Conservation (phyloP, 345 rosid genomes). For the Toxicodendron radicans region DNA sequence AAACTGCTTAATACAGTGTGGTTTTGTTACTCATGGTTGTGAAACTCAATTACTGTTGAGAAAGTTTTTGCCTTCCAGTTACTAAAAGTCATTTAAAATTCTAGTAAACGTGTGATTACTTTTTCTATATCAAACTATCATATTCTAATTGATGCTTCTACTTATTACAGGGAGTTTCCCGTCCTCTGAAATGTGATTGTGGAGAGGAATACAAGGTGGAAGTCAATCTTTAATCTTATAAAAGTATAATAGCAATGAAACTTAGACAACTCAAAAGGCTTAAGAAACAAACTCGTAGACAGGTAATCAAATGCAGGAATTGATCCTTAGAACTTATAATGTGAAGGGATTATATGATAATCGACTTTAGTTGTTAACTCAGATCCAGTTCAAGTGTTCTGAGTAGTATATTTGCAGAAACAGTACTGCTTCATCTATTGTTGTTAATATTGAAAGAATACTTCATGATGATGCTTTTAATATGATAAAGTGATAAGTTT, state of each 20-base stretch:
- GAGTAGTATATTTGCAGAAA: neutral
- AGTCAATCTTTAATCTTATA: slow-evolving; percentile 19
- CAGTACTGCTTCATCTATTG: neutral
- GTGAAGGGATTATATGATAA: neutral
- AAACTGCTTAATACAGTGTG: neutral
- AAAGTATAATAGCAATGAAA: neutral
- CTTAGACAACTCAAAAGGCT: neutral
- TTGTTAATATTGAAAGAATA: neutral
- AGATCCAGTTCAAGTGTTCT: neutral
- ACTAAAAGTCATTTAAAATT: slow-evolving; percentile 2
- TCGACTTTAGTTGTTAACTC: neutral
- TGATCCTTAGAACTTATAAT: neutral
- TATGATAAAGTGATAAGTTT: neutral
- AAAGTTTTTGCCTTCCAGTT: neutral
- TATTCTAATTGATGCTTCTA: slow-evolving; percentile 13
- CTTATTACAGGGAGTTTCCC: slow-evolving; percentile 56
- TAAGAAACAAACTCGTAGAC: neutral
- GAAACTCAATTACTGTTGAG: neutral
- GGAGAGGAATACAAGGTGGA: slow-evolving; percentile 55
- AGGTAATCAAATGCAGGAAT: slow-evolving; percentile 3
- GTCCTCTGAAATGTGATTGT: slow-evolving; percentile 51
- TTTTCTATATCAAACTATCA: neutral
- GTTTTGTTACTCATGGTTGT: neutral
- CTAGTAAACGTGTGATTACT: neutral
- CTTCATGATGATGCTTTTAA: neutral